Conservation (phyloP, 805 yeast genomes). For the Zygosaccharomyces kombuchaensis region DNA sequence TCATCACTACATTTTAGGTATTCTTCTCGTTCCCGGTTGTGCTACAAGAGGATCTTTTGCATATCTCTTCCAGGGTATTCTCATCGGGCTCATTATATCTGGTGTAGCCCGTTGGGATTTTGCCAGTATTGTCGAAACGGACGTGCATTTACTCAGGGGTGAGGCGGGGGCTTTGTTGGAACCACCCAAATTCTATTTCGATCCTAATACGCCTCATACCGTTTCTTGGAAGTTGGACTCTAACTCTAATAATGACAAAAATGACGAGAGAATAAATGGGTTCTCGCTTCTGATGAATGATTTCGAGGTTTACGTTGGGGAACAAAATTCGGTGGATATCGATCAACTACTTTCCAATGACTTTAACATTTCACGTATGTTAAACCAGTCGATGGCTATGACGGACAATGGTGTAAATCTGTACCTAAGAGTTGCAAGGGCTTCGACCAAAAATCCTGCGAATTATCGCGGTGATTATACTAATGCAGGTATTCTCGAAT, state of each 20-base stretch:
- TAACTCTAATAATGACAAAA: conserved; percentile 22
- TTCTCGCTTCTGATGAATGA: conserved; percentile 73
- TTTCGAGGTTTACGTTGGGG: conserved; percentile 67
- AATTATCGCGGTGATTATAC: conserved; percentile 58
- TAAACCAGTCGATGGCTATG: conserved; percentile 31
- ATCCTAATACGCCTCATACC: conserved; percentile 15
- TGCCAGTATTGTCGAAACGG: conserved; percentile 83
- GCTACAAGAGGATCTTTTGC: conserved; percentile 68
- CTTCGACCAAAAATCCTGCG: conserved; percentile 36
- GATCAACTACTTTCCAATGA: conserved; percentile 34
- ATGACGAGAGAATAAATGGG: conserved; percentile 39
- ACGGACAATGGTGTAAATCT: conserved; percentile 33
- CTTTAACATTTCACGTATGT: conserved; percentile 27
- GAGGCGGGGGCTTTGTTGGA: conserved; percentile 54
- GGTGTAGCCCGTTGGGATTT: conserved; percentile 93
- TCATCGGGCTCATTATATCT: conserved; percentile 73
- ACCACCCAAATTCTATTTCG: conserved; percentile 46
- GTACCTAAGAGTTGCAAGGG: conserved; percentile 56
- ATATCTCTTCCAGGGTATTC: conserved; percentile 73
- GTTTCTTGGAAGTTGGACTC: conserved; percentile 30
- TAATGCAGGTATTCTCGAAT: conserved; percentile 52
- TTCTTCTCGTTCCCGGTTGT: conserved; percentile 79
- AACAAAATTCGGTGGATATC: conserved; percentile 42
- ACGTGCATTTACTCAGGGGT: conserved; percentile 58
- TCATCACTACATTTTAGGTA: conserved; percentile 77